These are phyloP conservation scores for Gillenia trifoliata DNA, from an alignment of 306 rosid species.

Conservation along the genomic window DNA sequence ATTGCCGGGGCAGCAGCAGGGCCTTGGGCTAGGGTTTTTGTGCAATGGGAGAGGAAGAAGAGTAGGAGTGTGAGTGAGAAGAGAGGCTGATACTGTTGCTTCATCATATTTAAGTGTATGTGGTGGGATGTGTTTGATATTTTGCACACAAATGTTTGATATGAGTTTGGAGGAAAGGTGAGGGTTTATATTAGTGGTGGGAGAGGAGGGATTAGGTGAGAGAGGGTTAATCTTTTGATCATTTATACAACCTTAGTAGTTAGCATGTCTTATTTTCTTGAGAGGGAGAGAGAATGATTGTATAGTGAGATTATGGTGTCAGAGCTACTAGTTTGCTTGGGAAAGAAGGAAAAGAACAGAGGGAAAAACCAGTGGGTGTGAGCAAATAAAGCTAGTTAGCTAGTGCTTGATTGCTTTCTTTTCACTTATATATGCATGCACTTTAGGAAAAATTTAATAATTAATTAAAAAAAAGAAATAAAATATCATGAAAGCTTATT, in stretches of 20 bases:
- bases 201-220: slow-evolving; percentile 2
- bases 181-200: slow-evolving; percentile 36
- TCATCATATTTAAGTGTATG: slow-evolving; percentile 22
- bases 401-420: slow-evolving; percentile 4
- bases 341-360: slow-evolving; percentile 47
- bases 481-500: too few relatives aligned
- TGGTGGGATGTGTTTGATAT: not conserved
- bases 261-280: slow-evolving; percentile 21
- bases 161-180: slow-evolving; percentile 19
- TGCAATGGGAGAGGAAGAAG: slow-evolving; percentile 20
- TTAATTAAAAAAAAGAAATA: not conserved
- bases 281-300: slow-evolving; percentile 39
- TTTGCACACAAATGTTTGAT: slow-evolving; percentile 12
- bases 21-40: slow-evolving; percentile 13
- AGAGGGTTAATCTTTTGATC: not conserved
- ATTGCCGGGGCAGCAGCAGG: not conserved
- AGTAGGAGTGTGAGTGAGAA: slow-evolving; percentile 28
- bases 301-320: slow-evolving; percentile 22
- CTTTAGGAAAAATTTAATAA: not conserved
- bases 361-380: slow-evolving; percentile 10
- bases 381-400: not conserved
- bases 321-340: slow-evolving; percentile 55
- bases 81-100: slow-evolving; percentile 23
- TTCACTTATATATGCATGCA: slow-evolving; percentile 3
- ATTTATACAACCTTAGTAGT: slow-evolving; percentile 15